Conservation (phyloP, 345 rosid species). For the Durio zibethinus region DNA sequence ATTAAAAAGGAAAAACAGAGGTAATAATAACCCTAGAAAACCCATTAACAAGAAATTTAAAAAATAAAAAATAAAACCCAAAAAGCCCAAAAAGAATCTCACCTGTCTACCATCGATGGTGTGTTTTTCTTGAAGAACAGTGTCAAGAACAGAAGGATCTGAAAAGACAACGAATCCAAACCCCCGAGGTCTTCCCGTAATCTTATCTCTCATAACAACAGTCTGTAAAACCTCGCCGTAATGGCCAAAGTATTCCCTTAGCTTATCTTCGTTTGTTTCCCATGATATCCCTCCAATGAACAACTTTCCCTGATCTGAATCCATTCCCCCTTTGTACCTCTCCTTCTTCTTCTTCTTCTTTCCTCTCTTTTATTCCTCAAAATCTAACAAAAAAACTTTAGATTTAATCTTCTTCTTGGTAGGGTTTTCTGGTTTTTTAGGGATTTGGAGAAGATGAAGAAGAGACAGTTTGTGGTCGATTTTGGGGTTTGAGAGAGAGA, state of each 20-base stretch:
- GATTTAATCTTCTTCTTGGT: not conserved
- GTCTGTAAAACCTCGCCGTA: constrained; percentile 72
- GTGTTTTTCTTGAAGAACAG: constrained; percentile 71
- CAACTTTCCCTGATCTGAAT: constrained; percentile 87
- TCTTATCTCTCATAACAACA: constrained; percentile 68
- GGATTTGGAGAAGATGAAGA: constrained; percentile 13
- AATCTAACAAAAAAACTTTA: constrained; percentile 14
- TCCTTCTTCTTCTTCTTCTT: not conserved
- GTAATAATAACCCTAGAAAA: not conserved
- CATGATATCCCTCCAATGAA: constrained; percentile 94
- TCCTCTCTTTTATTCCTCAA: too few relatives aligned
- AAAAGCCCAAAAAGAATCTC: constrained; percentile 24
- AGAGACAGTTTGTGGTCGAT: constrained; percentile 20
- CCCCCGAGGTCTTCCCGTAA: constrained; percentile 73
- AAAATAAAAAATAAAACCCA: not conserved
- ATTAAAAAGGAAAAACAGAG: not conserved
- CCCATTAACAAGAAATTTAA: not conserved
- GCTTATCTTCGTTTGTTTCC: constrained; percentile 77
- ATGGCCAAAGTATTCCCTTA: constrained; percentile 59
- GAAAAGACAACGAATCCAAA: constrained; percentile 84
- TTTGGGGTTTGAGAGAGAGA: constrained; percentile 16
- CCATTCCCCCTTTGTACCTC: constrained; percentile 34
- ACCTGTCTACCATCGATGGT: constrained; percentile 80
- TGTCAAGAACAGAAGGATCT: constrained; percentile 61
- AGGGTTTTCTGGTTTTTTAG: constrained; percentile 12